A percentile compares a stretch with the other conserved stretches of the same genome.
phyloP scores from a whole-genome alignment of 2,329 filamentous ascomycete genomes.

The Hymenoscyphus fructigenus region DNA sequence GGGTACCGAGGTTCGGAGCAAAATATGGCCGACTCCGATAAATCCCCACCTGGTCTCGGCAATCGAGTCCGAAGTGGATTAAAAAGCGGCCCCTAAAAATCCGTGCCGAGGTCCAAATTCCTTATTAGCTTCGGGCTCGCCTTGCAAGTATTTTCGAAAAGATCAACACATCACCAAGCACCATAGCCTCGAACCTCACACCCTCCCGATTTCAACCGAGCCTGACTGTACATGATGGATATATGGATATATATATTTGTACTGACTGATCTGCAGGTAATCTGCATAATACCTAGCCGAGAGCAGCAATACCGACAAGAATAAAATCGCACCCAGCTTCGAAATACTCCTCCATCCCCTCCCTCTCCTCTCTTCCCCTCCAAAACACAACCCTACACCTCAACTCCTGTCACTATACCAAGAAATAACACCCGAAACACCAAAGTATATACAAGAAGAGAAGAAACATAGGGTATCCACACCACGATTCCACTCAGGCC shows the following conservation, averaged over 20 bases:
- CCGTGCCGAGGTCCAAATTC: not conserved
- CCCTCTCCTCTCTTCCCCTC: not conserved
- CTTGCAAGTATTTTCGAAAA: too few relatives aligned
- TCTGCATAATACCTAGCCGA: not conserved
- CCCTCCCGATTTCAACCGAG: not conserved
- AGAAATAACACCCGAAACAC: not conserved
- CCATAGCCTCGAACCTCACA: not conserved
- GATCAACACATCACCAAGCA: not conserved
- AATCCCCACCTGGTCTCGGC: too few relatives aligned
- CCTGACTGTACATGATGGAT: not conserved
- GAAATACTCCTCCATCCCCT: not conserved
- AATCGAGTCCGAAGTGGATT: too few relatives aligned
- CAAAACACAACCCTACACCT: not conserved
- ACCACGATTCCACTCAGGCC: constrained; percentile 13
- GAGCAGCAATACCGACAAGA: not conserved
- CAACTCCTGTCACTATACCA: not conserved
- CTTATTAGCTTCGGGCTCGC: too few relatives aligned
- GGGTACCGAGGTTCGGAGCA: not conserved
- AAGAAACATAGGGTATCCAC: not conserved
- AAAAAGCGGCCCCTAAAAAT: not conserved
- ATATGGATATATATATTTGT: constrained; percentile 2
- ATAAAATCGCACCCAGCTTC: not conserved
- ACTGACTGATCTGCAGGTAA: constrained; percentile 1
- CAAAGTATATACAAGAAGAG: constrained; percentile 11
- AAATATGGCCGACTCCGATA: not conserved